Evolutionary conservation across 1,284 basidiomycete species (phyloP).

Genomic region (Peniophora sp.): DNA sequence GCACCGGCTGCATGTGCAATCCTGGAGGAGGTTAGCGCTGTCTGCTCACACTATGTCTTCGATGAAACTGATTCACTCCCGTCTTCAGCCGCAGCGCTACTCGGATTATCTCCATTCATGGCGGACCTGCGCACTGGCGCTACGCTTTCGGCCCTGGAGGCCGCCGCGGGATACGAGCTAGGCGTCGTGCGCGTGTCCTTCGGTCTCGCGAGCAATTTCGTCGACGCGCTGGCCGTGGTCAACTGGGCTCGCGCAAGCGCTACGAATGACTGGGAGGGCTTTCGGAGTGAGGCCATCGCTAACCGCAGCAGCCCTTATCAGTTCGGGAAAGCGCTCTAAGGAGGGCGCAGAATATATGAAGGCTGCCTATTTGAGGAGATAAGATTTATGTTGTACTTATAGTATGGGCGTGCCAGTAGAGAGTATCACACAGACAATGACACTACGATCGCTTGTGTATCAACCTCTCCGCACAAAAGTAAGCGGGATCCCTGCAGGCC

Average conservation of each 20-base stretch:
- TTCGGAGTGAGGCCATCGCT: not conserved
- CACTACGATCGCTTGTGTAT: too few relatives aligned
- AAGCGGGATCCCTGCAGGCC: too few relatives aligned
- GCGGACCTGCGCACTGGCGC: conserved; percentile 47
- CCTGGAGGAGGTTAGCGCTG: conserved; percentile 45
- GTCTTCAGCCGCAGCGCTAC: conserved; percentile 47
- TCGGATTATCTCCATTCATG: conserved; percentile 66
- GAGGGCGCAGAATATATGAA: not conserved
- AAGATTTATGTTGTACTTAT: not conserved
- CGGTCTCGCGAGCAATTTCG: conserved; percentile 67
- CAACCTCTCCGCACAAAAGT: too few relatives aligned
- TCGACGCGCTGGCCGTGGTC: conserved; percentile 65
- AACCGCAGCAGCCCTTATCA: not conserved
- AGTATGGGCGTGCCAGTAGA: not conserved
- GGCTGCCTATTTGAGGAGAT: not conserved
- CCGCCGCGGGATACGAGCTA: conserved; percentile 53
- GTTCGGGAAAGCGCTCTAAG: not conserved
- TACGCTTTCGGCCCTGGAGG: conserved; percentile 55
- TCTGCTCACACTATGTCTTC: not conserved
- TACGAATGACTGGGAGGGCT: not conserved
- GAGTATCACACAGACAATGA: not conserved
- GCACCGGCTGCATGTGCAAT: conserved; percentile 82
- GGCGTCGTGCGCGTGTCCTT: conserved; percentile 72
- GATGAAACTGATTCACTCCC: not conserved
- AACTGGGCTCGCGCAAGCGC: conserved; percentile 22